phyloP scores from a whole-genome alignment of 768 basidiomycete species.

The Paxillus rubicundulus region DNA sequence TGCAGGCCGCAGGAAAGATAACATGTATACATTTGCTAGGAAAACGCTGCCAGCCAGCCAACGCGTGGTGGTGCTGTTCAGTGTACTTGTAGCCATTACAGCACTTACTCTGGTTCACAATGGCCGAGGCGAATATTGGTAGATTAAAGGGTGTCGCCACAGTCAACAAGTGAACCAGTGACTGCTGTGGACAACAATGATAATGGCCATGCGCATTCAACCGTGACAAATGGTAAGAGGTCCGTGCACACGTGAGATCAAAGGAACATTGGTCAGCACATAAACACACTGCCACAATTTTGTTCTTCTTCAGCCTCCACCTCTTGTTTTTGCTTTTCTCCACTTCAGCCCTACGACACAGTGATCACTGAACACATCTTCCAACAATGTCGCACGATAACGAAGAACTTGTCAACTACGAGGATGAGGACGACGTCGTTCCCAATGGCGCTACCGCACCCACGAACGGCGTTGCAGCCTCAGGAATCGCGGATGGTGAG shows the following conservation, averaged over 20 bases:
- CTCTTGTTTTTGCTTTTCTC: conserved; percentile 21
- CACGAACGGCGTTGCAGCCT: conserved; percentile 47
- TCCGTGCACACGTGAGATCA: conserved; percentile 30
- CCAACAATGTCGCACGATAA: conserved; percentile 75
- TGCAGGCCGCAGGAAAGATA: no score
- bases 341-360: conserved; percentile 25
- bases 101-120: conserved; percentile 7
- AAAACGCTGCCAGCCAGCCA: no score
- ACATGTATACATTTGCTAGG: no score
- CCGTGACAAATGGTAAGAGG: no score
- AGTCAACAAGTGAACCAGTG: background rate
- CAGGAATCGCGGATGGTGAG: conserved; percentile 46
- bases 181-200: background rate
- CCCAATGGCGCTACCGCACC: conserved; percentile 53
- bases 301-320: conserved; percentile 17
- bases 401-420: conserved; percentile 93
- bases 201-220: background rate
- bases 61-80: no score
- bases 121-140: background rate
- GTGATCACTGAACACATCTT: conserved; percentile 23
- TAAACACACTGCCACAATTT: conserved; percentile 24
- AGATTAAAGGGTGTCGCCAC: background rate
- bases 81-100: no score
- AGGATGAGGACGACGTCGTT: conserved; percentile 82
- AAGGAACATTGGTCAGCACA: conserved; percentile 26